phyloP scores from a whole-genome alignment of 768 basidiomycete genomes.

The Naganishia randhawae region DNA sequence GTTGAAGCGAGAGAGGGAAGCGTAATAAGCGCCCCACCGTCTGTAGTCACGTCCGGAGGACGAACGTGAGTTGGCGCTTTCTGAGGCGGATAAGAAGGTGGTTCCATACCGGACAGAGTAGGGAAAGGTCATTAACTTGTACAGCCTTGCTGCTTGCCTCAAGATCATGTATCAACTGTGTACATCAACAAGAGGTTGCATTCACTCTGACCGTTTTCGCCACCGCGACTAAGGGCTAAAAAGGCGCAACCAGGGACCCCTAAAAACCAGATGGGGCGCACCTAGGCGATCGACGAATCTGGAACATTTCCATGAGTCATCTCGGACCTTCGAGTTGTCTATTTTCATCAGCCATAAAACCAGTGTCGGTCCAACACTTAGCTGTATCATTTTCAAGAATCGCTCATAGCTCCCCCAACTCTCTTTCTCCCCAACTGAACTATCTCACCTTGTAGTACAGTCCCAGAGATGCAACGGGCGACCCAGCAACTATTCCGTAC shows the following conservation, averaged over 20 bases:
- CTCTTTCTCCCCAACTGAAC: background rate
- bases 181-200: too few relatives aligned
- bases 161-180: too few relatives aligned
- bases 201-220: background rate
- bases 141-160: too few relatives aligned
- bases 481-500: background rate
- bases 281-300: conserved; percentile 17
- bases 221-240: too few relatives aligned
- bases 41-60: conserved; percentile 7
- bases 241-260: background rate
- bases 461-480: background rate
- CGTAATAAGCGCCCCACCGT: conserved; percentile 16
- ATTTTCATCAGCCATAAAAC: too few relatives aligned
- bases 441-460: background rate
- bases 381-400: too few relatives aligned
- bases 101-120: too few relatives aligned
- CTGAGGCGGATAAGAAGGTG: background rate
- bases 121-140: too few relatives aligned
- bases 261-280: background rate
- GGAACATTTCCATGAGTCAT: conserved; percentile 23
- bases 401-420: background rate
- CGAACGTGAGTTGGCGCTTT: background rate
- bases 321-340: background rate
- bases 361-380: background rate
- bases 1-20: conserved; percentile 29